Conservation (phyloP, 257 asterid genomes). For the Solanum clarkiae region DNA sequence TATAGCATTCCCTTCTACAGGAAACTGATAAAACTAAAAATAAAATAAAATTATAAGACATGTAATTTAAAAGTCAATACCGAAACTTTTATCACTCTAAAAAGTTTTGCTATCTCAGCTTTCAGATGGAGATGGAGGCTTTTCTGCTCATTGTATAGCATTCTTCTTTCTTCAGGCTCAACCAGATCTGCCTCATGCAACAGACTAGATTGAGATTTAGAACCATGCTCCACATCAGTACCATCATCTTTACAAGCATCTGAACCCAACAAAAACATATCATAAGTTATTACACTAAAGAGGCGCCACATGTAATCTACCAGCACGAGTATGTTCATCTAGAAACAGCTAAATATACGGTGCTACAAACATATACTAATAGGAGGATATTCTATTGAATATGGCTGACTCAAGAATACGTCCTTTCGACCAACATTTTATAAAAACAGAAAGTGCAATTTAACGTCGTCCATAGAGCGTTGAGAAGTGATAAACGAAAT, state of each 20-base stretch:
- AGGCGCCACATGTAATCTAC: neutral
- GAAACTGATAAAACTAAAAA: neutral
- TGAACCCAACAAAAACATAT: neutral
- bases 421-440: neutral
- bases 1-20: neutral
- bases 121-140: conserved; percentile 16
- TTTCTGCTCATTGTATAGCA: conserved; percentile 6
- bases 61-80: conserved; percentile 41
- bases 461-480: neutral
- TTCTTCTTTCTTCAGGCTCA: conserved; percentile 2
- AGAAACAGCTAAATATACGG: neutral
- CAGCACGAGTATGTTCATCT: neutral
- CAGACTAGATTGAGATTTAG: conserved; percentile 1
- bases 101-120: conserved; percentile 24
- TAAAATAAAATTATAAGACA: neutral
- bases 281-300: neutral
- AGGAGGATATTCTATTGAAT: neutral
- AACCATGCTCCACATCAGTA: neutral
- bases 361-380: neutral
- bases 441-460: neutral
- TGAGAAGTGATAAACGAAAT: neutral
- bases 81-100: conserved; percentile 18
- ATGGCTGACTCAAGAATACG: neutral
- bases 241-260: neutral
- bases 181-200: neutral